Base-by-base conservation (phyloP, 345 rosid species). In the Fremontodendron californicum region DNA sequence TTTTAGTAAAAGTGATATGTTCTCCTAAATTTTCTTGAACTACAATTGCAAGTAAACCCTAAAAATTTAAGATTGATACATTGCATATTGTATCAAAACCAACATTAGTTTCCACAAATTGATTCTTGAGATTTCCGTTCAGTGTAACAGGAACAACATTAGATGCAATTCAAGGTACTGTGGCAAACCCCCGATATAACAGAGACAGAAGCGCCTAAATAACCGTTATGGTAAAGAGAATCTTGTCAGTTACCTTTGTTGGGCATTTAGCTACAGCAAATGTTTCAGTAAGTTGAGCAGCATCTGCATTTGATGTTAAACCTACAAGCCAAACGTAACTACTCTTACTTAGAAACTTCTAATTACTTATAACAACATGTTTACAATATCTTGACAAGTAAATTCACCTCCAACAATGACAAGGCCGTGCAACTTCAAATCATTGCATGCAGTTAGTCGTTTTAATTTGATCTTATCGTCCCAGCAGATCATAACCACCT, bases 51-150 rank as follows among this genome's bases (percentile, higher is more conserved):
- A 9, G 45, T 42, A 23, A 27, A 49, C 75, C 46, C 75, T 29
- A 71, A 31, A 25, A 10, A 18, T 16, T 71, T 15, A 15, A 18
- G 12, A 49, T 6, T 8, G 2, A 49, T 86, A 94, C 98, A 95
- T 94, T 93, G 87, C 98, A 94, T 46, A 93, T 85, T 67, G 98
- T 94, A 87, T 94, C 98, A 87, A 94, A 94, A 58, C 98, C 98
- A 85, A 94, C 97, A 80, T 93, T 87, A 42, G 94, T 86, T 86
- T 94, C 98, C 71, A 94, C 98, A 69, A 93, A 94, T 73, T 93
- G 97, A 83, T 94, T 93, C 88, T 88, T 94, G 73, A 94, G 92
- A 86, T 94, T 98, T 81, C 98, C 98, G 73, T 94, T 93, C 76
- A 87, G 79, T 73, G 98, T 94, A 75, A 94, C 98, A 33, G 98